phyloP scores from a whole-genome alignment of 2,329 filamentous ascomycete genomes.

The Botrytis byssoidea region DNA sequence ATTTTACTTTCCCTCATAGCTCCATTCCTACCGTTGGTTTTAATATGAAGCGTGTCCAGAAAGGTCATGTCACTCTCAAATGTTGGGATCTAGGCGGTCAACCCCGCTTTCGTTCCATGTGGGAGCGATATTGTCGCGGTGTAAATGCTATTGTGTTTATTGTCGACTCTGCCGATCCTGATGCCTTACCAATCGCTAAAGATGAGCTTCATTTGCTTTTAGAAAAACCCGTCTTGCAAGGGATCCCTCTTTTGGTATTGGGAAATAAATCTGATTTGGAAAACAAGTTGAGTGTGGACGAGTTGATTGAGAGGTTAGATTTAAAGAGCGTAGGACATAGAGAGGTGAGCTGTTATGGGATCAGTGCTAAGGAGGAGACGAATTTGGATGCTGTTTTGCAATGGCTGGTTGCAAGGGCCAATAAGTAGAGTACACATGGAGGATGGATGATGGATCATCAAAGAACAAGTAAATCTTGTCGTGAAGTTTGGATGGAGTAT shows the following conservation, averaged over 20 bases:
- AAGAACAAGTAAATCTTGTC: constrained; percentile 4
- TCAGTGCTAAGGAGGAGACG: constrained; percentile 97
- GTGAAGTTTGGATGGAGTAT: constrained; percentile 4
- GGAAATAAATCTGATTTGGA: constrained; percentile 96
- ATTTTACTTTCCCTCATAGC: constrained; percentile 50
- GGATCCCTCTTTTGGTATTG: constrained; percentile 88
- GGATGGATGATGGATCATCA: neutral
- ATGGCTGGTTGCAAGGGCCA: constrained; percentile 90
- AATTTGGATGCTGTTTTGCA: constrained; percentile 96
- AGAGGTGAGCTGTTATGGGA: constrained; percentile 97
- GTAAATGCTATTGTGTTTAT: constrained; percentile 99
- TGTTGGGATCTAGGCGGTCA: constrained; percentile 99
- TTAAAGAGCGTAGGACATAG: constrained; percentile 85
- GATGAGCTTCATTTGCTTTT: constrained; percentile 91
- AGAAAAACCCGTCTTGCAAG: constrained; percentile 77
- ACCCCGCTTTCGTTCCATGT: constrained; percentile 96
- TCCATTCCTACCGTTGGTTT: constrained; percentile 98
- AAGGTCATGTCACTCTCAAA: constrained; percentile 96
- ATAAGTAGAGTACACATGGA: constrained; percentile 51
- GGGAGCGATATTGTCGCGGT: constrained; percentile 96
- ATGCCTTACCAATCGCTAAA: constrained; percentile 77
- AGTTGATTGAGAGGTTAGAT: constrained; percentile 89
- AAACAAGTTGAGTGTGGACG: constrained; percentile 88
- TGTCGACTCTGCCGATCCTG: constrained; percentile 88
- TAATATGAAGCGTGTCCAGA: constrained; percentile 98